Conservation (phyloP, 805 yeast species). For the Starmerella khaoyaiensis region DNA sequence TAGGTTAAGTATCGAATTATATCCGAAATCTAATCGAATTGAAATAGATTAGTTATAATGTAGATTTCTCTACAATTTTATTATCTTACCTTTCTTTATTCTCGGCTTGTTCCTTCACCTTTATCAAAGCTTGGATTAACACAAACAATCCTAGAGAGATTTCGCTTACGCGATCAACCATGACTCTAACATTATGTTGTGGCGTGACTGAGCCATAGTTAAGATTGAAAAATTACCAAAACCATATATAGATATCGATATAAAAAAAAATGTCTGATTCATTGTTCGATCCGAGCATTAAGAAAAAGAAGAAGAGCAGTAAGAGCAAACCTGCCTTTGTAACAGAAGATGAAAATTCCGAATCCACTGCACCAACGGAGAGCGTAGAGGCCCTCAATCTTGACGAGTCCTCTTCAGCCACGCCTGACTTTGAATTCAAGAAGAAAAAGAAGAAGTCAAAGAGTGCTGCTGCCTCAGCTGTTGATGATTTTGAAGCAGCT, state of each 20-base stretch:
- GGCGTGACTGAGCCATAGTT: too few relatives aligned
- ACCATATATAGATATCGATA: neutral
- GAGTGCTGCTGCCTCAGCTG: constrained; percentile 41
- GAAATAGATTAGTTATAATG: too few relatives aligned
- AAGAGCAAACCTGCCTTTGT: constrained; percentile 28
- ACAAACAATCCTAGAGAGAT: too few relatives aligned
- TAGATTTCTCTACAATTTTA: too few relatives aligned
- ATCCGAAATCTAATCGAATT: too few relatives aligned
- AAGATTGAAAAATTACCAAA: too few relatives aligned
- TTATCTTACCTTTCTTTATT: too few relatives aligned
- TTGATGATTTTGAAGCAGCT: constrained; percentile 76
- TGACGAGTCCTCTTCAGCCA: constrained; percentile 8
- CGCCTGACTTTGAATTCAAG: constrained; percentile 27
- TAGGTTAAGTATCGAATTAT: too few relatives aligned
- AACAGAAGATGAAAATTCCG: constrained; percentile 32
- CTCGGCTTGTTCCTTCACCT: too few relatives aligned
- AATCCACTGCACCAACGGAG: constrained; percentile 41
- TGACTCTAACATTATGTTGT: too few relatives aligned
- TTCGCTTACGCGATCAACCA: too few relatives aligned
- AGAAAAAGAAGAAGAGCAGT: constrained; percentile 30
- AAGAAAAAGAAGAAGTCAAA: constrained; percentile 79
- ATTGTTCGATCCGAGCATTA: constrained; percentile 27
- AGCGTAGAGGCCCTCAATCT: constrained; percentile 11
- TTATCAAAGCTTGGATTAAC: too few relatives aligned
- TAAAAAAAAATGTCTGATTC: constrained; percentile 18